A percentile compares a stretch with the other conserved stretches of the same genome.
phyloP scores from a whole-genome alignment of 495 filamentous ascomycete species.

The Trichocladium antarcticum region DNA sequence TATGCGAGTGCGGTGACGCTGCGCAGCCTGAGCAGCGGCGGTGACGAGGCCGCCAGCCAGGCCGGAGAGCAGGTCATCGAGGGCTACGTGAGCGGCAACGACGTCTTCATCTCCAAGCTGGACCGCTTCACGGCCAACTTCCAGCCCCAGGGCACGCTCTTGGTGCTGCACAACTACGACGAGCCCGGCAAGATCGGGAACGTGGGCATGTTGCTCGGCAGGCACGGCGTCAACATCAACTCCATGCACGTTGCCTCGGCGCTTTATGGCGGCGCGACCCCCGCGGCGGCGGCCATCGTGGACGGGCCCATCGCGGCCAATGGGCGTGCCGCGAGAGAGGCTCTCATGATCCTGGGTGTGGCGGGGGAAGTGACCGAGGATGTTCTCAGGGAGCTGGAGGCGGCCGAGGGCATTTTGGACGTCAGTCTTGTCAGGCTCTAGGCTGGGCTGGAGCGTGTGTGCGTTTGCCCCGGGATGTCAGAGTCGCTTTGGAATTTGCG shows the following conservation, averaged over 20 bases:
- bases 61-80: slow-evolving; percentile 45
- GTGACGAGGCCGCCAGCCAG: slow-evolving; percentile 18
- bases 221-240: slow-evolving; percentile 54
- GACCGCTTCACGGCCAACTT: slow-evolving; percentile 55
- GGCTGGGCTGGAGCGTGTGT: neutral
- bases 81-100: slow-evolving; percentile 50
- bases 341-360: slow-evolving; percentile 63
- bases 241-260: slow-evolving; percentile 55
- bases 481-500: too few species aligned
- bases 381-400: slow-evolving; percentile 43
- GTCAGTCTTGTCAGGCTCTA: slow-evolving; percentile 48
- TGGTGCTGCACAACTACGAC: slow-evolving; percentile 62
- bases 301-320: slow-evolving; percentile 14
- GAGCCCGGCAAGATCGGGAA: slow-evolving; percentile 62
- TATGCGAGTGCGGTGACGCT: slow-evolving; percentile 56
- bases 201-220: slow-evolving; percentile 52
- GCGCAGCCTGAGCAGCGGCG: slow-evolving; percentile 15
- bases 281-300: slow-evolving; percentile 13
- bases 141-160: slow-evolving; percentile 49
- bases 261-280: slow-evolving; percentile 29
- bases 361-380: slow-evolving; percentile 44
- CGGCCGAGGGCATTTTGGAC: slow-evolving; percentile 49
- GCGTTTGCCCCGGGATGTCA: too few species aligned
- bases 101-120: slow-evolving; percentile 52
- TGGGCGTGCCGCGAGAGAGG: slow-evolving; percentile 38